Conservation (phyloP, 352 stramenopile species). For the Globisporangium nodosum region DNA sequence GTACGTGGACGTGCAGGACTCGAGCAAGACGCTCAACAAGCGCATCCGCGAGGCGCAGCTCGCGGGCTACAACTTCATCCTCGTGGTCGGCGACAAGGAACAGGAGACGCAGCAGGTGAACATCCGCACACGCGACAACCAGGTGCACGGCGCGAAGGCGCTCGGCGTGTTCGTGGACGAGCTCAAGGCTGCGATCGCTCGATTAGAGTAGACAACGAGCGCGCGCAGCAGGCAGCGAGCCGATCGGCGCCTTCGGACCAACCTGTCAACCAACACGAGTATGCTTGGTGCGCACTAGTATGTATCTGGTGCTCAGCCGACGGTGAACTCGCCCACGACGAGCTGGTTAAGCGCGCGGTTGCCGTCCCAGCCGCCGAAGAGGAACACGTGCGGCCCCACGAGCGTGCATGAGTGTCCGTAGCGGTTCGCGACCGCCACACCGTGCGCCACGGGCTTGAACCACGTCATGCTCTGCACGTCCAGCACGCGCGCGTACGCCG, state of each 20-base stretch:
- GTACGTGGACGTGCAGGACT: conserved; percentile 70
- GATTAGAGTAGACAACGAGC: conserved; percentile 41
- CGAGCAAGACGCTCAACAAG: conserved; percentile 85
- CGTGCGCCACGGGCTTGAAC: conserved; percentile 31
- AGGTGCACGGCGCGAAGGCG: conserved; percentile 63
- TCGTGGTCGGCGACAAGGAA: conserved; percentile 79
- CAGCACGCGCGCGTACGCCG: conserved; percentile 52
- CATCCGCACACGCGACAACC: conserved; percentile 78
- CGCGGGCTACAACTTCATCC: conserved; percentile 82
- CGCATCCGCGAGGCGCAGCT: conserved; percentile 74
- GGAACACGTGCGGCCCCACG: conserved; percentile 61
- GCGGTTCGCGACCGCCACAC: conserved; percentile 46
- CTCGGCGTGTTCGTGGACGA: conserved; percentile 52
- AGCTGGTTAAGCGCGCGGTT: conserved; percentile 76
- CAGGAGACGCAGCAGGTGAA: conserved; percentile 47
- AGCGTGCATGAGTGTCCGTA: conserved; percentile 67
- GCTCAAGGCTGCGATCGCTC: conserved; percentile 43
- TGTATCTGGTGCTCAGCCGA: not conserved
- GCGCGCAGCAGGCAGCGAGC: not conserved
- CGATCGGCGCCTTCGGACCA: not conserved
- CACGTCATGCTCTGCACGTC: conserved; percentile 66
- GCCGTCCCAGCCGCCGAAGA: conserved; percentile 80
- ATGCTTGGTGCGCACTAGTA: not conserved
- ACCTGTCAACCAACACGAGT: not conserved
- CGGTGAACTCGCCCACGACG: conserved; percentile 48